Evolutionary conservation across 225 moss, liverwort and hornwort genomes (phyloP).

Genomic region (Polytrichum formosum): DNA sequence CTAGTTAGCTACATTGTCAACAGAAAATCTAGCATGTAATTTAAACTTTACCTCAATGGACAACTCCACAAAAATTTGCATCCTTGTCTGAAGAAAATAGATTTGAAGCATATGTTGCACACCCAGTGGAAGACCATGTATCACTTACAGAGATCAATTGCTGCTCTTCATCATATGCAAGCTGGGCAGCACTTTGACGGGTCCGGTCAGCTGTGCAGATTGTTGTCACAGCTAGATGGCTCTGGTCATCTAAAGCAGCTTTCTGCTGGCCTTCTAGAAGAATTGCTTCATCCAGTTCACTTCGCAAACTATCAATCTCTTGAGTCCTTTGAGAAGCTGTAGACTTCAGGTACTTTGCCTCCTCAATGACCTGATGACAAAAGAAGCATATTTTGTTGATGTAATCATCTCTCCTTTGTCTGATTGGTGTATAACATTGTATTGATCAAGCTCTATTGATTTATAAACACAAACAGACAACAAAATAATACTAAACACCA

Average conservation of each 20-base stretch:
- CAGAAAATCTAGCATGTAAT: no score
- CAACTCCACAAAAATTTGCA: no score
- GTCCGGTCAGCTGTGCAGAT: constrained; percentile 63
- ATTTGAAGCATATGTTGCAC: no score
- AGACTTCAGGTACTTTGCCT: constrained; percentile 64
- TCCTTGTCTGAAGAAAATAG: no score
- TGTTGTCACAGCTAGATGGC: constrained; percentile 40
- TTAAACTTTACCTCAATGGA: no score
- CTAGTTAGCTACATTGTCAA: no score
- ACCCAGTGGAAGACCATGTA: not conserved
- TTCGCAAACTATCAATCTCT: constrained; percentile 57
- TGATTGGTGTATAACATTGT: no score
- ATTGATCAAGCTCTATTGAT: no score
- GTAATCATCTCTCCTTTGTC: no score
- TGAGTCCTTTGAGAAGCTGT: constrained; percentile 56
- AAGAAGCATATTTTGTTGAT: not conserved
- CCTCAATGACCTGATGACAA: constrained; percentile 59
- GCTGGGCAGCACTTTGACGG: constrained; percentile 59
- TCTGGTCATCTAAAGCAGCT: constrained; percentile 63
- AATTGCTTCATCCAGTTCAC: constrained; percentile 53
- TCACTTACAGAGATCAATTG: constrained; percentile 70
- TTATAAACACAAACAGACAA: no score
- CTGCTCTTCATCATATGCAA: constrained; percentile 74
- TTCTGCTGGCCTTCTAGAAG: constrained; percentile 57
- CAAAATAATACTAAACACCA: no score